Conservation (phyloP, 1,284 basidiomycete species). For the Fomes fomentarius region DNA sequence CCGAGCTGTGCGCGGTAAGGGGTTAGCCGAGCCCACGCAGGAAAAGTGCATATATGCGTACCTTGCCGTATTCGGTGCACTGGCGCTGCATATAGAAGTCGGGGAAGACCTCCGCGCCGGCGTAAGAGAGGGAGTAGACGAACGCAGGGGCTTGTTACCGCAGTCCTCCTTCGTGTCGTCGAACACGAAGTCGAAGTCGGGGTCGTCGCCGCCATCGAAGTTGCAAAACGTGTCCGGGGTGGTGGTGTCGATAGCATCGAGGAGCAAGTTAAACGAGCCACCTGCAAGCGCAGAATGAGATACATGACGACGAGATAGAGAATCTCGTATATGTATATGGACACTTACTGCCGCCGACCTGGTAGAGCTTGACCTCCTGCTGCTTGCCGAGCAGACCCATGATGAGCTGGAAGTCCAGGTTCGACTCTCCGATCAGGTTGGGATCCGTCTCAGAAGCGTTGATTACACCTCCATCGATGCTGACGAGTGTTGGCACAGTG, state of each 20-base stretch:
- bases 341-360: conserved; percentile 15
- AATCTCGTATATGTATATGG: too few species aligned
- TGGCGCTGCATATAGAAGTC: conserved; percentile 38
- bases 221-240: conserved; percentile 55
- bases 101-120: conserved; percentile 35
- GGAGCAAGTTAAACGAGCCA: conserved; percentile 46
- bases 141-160: conserved; percentile 38
- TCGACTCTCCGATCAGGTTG: conserved; percentile 48
- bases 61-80: conserved; percentile 43
- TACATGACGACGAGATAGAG: not conserved
- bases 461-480: conserved; percentile 49
- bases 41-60: too few species aligned
- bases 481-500: conserved; percentile 21
- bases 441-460: conserved; percentile 29
- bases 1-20: conserved; percentile 32
- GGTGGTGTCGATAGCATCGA: conserved; percentile 48
- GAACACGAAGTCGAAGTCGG: conserved; percentile 31
- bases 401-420: conserved; percentile 54
- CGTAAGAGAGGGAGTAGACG: conserved; percentile 42
- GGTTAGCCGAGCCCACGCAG: too few species aligned
- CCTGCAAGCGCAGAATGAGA: conserved; percentile 31
- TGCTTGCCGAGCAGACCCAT: conserved; percentile 46
- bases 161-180: conserved; percentile 40
- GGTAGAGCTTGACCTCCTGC: conserved; percentile 40
- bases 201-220: conserved; percentile 64